Base-by-base conservation (phyloP, 2,329 filamentous ascomycete species). In the Ophiostoma ulmi region DNA sequence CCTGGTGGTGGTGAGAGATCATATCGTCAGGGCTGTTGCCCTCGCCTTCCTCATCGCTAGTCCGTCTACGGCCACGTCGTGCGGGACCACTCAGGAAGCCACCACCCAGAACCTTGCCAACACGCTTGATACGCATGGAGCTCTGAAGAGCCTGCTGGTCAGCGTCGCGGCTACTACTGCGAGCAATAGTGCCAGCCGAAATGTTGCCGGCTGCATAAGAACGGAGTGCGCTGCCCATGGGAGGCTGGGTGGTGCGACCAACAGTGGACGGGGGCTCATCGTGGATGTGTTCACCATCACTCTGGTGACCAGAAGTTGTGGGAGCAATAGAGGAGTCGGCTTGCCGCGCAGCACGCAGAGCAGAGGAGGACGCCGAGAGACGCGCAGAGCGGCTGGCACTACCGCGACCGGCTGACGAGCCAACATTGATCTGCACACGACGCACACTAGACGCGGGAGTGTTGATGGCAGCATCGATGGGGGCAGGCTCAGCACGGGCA, bases 41-140 rank as follows among this genome's bases (percentile, higher is more conserved):
- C 6, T 78, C 86, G 36, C 72, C 73, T 55, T 90, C 88, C 73
- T 92, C 90, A 73, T 91, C 89, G 75, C 89, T 91, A 75, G 78
- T 85, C 71, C 88, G 83, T 74, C 89, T 84, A 73, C 91, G 86
- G 36, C 91, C 92, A 74, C 93, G 85, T 70, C 92, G 87, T 26
- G 92, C 91, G 38, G 92, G 92, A 0, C 91, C 92, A 75, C 91
- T 93, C 31, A 95, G 82, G 74, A 94, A 94, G 72, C 88, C 90
- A 0, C 92, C 92, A 2, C 73, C 90, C n/a, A 74, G 87, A 8
- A 90, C 83, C 78, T 92, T 91, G 20, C 90, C 90, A 17, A 92
- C 87, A 72, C 91, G 85, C 80, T 94, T 94, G 72, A 94, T 83
- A 5, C 92, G 87, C 83, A 93, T 87, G 0, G 92, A 93, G 75